Evolutionary conservation across 768 basidiomycete species (phyloP).

Genomic region (Leccinum olivaceopallidum): DNA sequence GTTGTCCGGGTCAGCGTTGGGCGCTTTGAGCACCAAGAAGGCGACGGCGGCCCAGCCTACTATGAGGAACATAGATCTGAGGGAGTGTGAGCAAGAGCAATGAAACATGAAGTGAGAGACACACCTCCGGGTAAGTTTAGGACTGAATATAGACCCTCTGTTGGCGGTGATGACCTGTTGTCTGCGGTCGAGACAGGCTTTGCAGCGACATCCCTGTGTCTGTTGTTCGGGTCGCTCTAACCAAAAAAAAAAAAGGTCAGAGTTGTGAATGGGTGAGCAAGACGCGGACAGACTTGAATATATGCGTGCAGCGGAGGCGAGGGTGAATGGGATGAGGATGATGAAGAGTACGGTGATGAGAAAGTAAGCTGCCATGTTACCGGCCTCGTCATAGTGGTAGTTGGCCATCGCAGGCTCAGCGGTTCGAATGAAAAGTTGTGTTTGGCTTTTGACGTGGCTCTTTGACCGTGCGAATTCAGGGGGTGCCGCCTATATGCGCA

Average conservation of each 20-base stretch:
- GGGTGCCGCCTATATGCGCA: too few species aligned
- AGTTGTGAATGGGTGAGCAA: conserved; percentile 9
- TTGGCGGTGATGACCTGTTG: conserved; percentile 42
- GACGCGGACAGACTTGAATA: conserved; percentile 44
- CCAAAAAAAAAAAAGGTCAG: too few species aligned
- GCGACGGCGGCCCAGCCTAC: conserved; percentile 76
- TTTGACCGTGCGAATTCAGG: conserved; percentile 24
- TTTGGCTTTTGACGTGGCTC: conserved; percentile 15
- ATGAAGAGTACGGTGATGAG: conserved; percentile 86
- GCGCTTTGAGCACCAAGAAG: conserved; percentile 66
- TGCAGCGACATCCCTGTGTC: conserved; percentile 57
- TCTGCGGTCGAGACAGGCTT: conserved; percentile 58
- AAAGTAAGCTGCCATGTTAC: conserved; percentile 89
- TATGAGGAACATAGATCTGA: conserved; percentile 59
- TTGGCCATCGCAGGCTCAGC: conserved; percentile 55
- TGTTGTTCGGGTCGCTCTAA: conserved; percentile 35
- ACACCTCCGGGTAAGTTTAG: conserved; percentile 53
- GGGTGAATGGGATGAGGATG: conserved; percentile 75
- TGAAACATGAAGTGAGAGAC: conserved; percentile 12
- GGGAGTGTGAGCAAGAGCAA: not conserved
- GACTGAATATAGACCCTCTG: conserved; percentile 48
- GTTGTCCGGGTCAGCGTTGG: conserved; percentile 53
- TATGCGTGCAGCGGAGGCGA: conserved; percentile 43
- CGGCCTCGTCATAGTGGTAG: conserved; percentile 84
- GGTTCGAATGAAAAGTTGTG: not conserved